Evolutionary conservation across 805 yeast species (phyloP).

Genomic region (Wickerhamiella vanderwaltii): DNA sequence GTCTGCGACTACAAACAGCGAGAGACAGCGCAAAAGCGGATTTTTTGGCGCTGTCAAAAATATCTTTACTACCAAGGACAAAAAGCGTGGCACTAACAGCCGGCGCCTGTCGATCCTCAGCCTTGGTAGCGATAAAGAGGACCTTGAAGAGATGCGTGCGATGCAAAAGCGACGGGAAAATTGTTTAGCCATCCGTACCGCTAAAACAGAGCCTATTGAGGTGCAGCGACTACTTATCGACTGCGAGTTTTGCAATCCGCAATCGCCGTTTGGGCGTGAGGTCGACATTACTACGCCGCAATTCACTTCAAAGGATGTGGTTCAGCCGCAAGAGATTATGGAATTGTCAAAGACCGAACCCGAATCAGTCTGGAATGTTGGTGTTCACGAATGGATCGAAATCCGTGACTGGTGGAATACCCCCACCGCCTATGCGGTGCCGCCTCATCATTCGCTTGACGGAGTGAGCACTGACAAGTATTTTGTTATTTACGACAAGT

Average conservation of each 20-base stretch:
- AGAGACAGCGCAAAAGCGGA: conserved; percentile 2
- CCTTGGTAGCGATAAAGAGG: conserved; percentile 2
- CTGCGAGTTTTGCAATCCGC: conserved; percentile 26
- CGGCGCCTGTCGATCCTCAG: conserved; percentile 13
- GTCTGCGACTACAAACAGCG: conserved; percentile 6
- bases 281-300: conserved; percentile 16
- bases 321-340: conserved; percentile 2
- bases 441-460: conserved; percentile 19
- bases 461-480: conserved; percentile 26
- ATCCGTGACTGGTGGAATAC: conserved; percentile 56
- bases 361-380: conserved; percentile 37
- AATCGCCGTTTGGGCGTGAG: conserved; percentile 18
- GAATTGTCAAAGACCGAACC: conserved; percentile 9
- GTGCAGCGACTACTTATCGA: conserved; percentile 23
- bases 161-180: conserved; percentile 20
- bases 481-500: conserved; percentile 45
- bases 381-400: conserved; percentile 54
- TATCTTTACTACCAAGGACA: conserved; percentile 6
- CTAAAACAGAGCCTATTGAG: conserved; percentile 23
- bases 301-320: conserved; percentile 15
- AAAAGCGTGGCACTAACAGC: neutral
- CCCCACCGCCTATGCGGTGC: conserved; percentile 19
- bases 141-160: conserved; percentile 12
- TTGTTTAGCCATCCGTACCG: conserved; percentile 22
- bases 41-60: conserved; percentile 12